phyloP scores from a whole-genome alignment of 1,139 yeast genomes.

The Debaryomyces coudertii region DNA sequence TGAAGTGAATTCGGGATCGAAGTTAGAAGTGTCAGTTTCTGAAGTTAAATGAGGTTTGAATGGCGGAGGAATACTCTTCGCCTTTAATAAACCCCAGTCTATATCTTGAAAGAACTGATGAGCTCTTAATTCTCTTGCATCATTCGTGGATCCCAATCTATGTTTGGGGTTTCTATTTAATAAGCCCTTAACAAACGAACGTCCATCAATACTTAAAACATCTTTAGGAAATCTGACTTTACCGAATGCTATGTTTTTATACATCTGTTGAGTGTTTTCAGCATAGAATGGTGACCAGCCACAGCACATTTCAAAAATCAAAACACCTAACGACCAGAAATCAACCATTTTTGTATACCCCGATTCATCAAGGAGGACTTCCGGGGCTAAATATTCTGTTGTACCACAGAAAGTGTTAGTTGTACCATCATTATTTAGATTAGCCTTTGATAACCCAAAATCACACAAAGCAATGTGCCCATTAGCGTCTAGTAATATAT shows the following conservation, averaged over 20 bases:
- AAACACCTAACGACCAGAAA: conserved; percentile 82
- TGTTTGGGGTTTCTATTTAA: conserved; percentile 94
- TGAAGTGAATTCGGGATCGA: conserved; percentile 95
- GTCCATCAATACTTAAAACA: conserved; percentile 86
- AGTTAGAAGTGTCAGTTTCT: conserved; percentile 93
- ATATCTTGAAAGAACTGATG: conserved; percentile 90
- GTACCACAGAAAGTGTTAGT: conserved; percentile 98
- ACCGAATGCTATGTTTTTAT: conserved; percentile 96
- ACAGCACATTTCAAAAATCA: conserved; percentile 89
- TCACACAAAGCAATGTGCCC: conserved; percentile 97
- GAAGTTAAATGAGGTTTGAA: conserved; percentile 90
- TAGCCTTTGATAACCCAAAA: conserved; percentile 94
- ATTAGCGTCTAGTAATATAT: conserved; percentile 88
- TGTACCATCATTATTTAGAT: conserved; percentile 82
- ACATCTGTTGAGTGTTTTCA: conserved; percentile 97
- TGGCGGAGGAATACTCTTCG: conserved; percentile 94
- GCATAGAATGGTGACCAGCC: conserved; percentile 99
- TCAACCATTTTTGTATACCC: conserved; percentile 89
- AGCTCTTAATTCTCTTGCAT: conserved; percentile 87
- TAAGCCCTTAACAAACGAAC: conserved; percentile 92
- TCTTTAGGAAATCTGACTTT: conserved; percentile 96
- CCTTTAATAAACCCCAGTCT: conserved; percentile 80
- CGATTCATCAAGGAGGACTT: conserved; percentile 76
- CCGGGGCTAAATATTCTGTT: conserved; percentile 88
- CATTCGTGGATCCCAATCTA: conserved; percentile 86